A percentile compares a stretch with the other conserved stretches of the same genome.
phyloP scores from a whole-genome alignment of 1,284 basidiomycete species.

The Heliocybe sulcata region DNA sequence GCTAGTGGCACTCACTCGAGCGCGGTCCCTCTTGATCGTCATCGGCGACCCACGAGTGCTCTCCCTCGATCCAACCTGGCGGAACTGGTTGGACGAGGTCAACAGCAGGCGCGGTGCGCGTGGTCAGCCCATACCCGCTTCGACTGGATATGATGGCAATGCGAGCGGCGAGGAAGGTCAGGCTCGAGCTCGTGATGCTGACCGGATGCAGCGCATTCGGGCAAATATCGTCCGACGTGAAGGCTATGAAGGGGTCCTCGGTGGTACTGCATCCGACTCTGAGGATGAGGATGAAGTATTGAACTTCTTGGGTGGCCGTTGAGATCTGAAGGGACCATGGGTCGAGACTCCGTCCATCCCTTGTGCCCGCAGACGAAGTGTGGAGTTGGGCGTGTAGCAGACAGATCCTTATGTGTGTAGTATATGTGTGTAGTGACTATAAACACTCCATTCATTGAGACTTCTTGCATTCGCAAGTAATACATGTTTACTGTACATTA shows the following conservation, averaged over 20 bases:
- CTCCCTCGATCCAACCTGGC: conserved; percentile 43
- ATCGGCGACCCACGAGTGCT: conserved; percentile 49
- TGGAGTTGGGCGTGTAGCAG: no score
- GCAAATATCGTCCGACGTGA: background rate
- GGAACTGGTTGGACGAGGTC: conserved; percentile 45
- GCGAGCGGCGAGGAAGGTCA: background rate
- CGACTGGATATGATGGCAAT: background rate
- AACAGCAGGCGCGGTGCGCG: conserved; percentile 27
- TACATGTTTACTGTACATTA: no score
- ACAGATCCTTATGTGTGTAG: background rate
- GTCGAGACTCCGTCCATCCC: no score
- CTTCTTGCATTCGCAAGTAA: no score
- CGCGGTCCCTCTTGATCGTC: conserved; percentile 49
- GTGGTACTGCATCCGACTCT: background rate
- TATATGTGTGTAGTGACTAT: background rate
- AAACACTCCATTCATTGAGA: background rate
- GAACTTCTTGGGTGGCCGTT: background rate
- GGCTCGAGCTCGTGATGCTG: background rate
- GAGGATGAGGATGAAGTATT: background rate
- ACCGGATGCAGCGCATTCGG: background rate
- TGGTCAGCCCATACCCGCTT: background rate
- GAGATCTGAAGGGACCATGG: no score
- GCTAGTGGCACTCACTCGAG: conserved; percentile 36
- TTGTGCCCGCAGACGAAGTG: no score
- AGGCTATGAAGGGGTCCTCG: background rate